Conservation (phyloP, 176 grass and related monocot species). For the Avena eriantha region DNA sequence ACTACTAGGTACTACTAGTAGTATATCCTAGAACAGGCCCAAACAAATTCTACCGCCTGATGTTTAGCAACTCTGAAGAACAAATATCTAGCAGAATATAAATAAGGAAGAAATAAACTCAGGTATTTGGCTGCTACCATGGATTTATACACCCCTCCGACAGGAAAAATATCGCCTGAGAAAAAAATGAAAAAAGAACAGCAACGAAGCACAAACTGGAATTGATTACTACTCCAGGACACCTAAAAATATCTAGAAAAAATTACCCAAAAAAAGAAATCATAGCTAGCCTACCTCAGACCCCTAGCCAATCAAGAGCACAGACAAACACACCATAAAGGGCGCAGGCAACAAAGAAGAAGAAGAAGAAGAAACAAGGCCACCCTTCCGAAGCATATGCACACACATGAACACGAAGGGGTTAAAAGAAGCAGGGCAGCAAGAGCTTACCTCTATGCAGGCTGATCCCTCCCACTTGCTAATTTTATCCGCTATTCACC, state of each 20-base stretch:
- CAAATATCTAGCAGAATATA: constrained; percentile 32
- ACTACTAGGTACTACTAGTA: not conserved
- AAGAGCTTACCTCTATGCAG: constrained; percentile 51
- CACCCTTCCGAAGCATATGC: not conserved
- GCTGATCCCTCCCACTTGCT: constrained; percentile 40
- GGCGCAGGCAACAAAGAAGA: not conserved
- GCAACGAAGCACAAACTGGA: constrained; percentile 38
- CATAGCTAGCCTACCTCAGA: not conserved
- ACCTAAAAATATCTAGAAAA: constrained; percentile 1
- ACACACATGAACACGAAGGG: not conserved
- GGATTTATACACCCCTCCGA: too few relatives aligned
- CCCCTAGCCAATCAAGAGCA: not conserved
- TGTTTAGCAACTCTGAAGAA: not conserved
- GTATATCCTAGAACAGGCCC: constrained; percentile 2
- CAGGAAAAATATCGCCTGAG: too few relatives aligned
- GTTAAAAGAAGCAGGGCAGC: not conserved
- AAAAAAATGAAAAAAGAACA: not conserved
- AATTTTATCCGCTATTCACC: constrained; percentile 37
- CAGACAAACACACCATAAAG: not conserved
- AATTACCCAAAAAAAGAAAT: not conserved
- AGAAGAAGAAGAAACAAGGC: constrained; percentile 27
- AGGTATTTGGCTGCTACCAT: not conserved
- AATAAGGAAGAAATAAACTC: not conserved
- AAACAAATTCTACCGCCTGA: not conserved
- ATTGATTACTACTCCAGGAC: constrained; percentile 36